A percentile compares a stretch with the other conserved stretches of the same genome.
Conservation (phyloP, 441 rosid genomes). For the Erysimum pusillum region DNA sequence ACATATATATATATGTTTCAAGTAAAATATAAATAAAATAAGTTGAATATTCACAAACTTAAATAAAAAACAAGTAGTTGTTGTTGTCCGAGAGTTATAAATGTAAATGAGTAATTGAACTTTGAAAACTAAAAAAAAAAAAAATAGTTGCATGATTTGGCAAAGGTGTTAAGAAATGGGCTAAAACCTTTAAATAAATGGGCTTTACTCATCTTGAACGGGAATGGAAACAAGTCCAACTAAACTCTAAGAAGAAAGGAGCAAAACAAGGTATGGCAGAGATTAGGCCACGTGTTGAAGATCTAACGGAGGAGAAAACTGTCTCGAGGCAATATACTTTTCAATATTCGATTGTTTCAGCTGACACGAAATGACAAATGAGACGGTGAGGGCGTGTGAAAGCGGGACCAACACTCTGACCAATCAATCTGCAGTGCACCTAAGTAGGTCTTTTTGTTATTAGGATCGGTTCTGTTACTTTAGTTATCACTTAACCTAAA, state of each 20-base stretch:
- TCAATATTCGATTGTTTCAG: neutral
- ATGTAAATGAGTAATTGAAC: too few relatives aligned
- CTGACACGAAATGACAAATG: conserved; percentile 7
- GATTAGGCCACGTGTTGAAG: neutral
- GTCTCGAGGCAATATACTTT: neutral
- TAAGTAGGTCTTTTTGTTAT: neutral
- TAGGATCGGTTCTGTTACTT: too few relatives aligned
- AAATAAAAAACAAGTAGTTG: too few relatives aligned
- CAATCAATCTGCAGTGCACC: conserved; percentile 2
- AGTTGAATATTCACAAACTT: too few relatives aligned
- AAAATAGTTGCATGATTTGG: neutral
- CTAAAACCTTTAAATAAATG: neutral
- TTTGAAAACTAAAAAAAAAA: neutral
- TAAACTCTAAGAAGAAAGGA: neutral
- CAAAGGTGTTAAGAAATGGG: neutral
- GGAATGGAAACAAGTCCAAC: neutral
- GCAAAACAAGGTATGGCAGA: neutral
- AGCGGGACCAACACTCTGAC: neutral
- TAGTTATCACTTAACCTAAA: too few relatives aligned
- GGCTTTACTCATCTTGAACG: neutral
- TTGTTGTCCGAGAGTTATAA: too few relatives aligned
- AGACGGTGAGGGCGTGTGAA: conserved; percentile 5
- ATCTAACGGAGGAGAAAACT: neutral
- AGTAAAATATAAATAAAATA: too few relatives aligned
- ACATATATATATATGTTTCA: too few relatives aligned